Base-by-base conservation (phyloP, 1,284 basidiomycete species). In the Austropuccinia psidii region DNA sequence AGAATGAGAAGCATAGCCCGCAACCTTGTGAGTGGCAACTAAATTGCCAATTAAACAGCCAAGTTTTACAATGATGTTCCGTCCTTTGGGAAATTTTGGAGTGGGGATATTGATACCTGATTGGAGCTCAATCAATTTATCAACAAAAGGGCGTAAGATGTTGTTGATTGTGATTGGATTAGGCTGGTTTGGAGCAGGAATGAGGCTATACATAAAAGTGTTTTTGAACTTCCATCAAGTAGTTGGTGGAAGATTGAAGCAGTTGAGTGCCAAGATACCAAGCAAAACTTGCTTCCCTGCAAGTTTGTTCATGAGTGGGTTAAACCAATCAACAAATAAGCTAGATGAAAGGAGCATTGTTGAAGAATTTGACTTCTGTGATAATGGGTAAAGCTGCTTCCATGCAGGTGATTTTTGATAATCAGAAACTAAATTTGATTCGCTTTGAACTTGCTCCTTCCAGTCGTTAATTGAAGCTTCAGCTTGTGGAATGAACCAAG, bases 261-360 rank as follows among this genome's bases (percentile, higher is more conserved):
- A 66, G 15, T 21, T 66, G 17, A 66, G 43, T 17, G 45, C 64
- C 27, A 66, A 11, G 13, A 52, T 5, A n/a, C 64, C 64, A 29
- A 66, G 15, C 9, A 27, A 66, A 13, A 19, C 15, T 35, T 66
- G 43, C 29, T n/a, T 7, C 24, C 64, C 47, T 2, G 8, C 19
- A 24, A 47, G 21, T n/a, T 33, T 50, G 29, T 66, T 66, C 2
- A 45, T 47, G 33, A 24, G 33, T 15, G 45, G 64, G 24, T 66
- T 66, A 37, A 66, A 33, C 61, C 61, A 65, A 49, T 65, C 37
- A 9, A 61, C 8, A 35, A 66, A 66, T 33, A 66, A 35, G n/a
- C n/a, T n/a, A n/a, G n/a, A n/a, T n/a, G n/a, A n/a, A n/a, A n/a
- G n/a, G n/a, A n/a, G n/a, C n/a, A n/a, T n/a, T n/a, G n/a, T n/a